Conservation (phyloP, 75 land plant genomes). For the Picea sitchensis region DNA sequence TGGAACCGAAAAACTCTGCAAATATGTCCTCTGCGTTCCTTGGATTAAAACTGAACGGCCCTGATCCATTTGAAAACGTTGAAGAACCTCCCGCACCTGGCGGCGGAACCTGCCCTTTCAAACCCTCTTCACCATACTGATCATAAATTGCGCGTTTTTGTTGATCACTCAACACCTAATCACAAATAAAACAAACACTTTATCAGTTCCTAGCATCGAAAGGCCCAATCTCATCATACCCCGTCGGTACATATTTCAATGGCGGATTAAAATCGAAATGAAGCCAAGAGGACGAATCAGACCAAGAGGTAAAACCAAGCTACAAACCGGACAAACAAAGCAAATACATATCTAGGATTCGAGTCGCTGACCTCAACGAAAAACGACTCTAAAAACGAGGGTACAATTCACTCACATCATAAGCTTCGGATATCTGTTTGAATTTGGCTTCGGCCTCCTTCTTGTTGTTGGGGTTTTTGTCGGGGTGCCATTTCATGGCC, state of each 20-base stretch:
- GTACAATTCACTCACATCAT: conserved; percentile 45
- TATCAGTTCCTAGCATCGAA: no score
- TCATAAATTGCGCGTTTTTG: conserved; percentile 76
- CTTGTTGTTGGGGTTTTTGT: conserved; percentile 84
- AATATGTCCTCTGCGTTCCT: conserved; percentile 93
- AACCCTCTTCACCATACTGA: conserved; percentile 90
- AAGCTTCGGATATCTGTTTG: conserved; percentile 91
- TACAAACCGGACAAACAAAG: no score
- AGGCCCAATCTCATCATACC: no score
- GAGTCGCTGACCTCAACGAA: no score
- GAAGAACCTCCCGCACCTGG: conserved; percentile 35
- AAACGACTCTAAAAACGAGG: no score
- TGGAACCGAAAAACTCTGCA: conserved; percentile 85
- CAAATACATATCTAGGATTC: no score
- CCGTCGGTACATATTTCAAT: no score
- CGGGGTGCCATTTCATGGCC: conserved; percentile 94
- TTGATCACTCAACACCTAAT: conserved; percentile 80
- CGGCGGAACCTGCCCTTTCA: conserved; percentile 76
- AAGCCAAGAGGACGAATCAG: no score
- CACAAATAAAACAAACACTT: no score
- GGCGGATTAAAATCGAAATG: no score
- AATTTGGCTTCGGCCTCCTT: conserved; percentile 91
- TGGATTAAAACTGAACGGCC: conserved; percentile 48
- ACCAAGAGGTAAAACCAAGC: no score
- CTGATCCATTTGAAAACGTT: conserved; percentile 31